Evolutionary conservation across 352 stramenopile genomes (phyloP).

Genomic region (Aphanomyces euteiches): DNA sequence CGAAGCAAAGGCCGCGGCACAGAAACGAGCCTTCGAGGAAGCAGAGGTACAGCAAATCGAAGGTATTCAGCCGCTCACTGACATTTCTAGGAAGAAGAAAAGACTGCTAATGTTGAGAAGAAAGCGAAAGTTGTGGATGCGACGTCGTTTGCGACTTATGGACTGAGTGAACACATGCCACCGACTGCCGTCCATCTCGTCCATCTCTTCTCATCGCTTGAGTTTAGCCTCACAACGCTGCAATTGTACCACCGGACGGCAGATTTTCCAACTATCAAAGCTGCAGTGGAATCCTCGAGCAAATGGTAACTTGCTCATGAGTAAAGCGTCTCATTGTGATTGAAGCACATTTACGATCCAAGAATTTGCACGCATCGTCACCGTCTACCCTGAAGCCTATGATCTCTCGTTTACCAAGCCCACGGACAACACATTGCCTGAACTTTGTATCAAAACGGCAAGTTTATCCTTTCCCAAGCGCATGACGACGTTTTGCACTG

Average conservation of each 20-base stretch:
- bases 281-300: constrained; percentile 60
- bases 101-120: background rate
- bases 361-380: constrained; percentile 22
- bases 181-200: constrained; percentile 44
- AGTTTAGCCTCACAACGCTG: constrained; percentile 66
- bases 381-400: constrained; percentile 16
- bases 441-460: background rate
- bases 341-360: constrained; percentile 14
- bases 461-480: constrained; percentile 19
- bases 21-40: constrained; percentile 11
- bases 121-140: constrained; percentile 17
- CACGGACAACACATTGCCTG: constrained; percentile 1
- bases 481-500: constrained; percentile 19
- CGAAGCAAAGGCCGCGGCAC: background rate
- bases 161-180: constrained; percentile 44
- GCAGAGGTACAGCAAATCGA: background rate
- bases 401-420: constrained; percentile 21
- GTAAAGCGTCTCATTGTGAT: background rate
- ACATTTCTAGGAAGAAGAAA: background rate
- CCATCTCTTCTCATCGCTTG: constrained; percentile 60
- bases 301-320: constrained; percentile 38
- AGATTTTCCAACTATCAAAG: constrained; percentile 58
- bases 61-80: background rate
- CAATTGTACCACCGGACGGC: constrained; percentile 68
- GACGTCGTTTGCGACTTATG: constrained; percentile 17